Evolutionary conservation across 1,284 basidiomycete species (phyloP), one percentile per base, ranked within the genome.

Genomic region (Inonotus hispidus): DNA sequence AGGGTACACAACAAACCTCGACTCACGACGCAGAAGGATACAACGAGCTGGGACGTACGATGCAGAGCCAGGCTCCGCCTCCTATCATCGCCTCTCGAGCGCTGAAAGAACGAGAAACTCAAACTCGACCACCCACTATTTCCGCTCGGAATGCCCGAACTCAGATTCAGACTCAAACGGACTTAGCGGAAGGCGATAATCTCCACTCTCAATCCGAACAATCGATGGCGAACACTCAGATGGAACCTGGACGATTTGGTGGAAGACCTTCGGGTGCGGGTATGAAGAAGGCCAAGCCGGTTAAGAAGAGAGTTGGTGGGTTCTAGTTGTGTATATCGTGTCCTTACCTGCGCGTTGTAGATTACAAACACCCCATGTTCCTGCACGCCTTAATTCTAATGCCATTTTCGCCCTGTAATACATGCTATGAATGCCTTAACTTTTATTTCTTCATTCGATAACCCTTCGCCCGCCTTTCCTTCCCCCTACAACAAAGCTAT

Each of bases 271-370:
- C 7, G 41, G n/a, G 16, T 21, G 41, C 41, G 16, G 65, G 64
- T 16, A 63, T 67, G 43, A 67, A 61, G 14, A 88, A 82, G 73
- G 88, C 84, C 75, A 84, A 83, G 68, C 65, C 71, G 53, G 71
- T 65, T n/a, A 90, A 87, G 77, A 92, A 88, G 71, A 77, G 90
- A 35, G 57, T 88, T 47, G 87, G 87, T 10, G 90, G 90, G 1
- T 92, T 93, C 70, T 92, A 71, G 81, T 21, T 14, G 25, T 8
- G 29, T 35, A 16, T 61, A 3, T 8, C 21, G 54, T 13, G 16
- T 37, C 21, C 38, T 21, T 29, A 45, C 14, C n/a, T 35, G 16
- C 14, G 41, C 41, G 14, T 45, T 45, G 41, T 14, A 45, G 3
- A 16, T 13, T n/a, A 45, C 14, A 45, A 21, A 13, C 14, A 45